Evolutionary conservation across 768 basidiomycete species (phyloP).

Genomic region (Mycena venus): DNA sequence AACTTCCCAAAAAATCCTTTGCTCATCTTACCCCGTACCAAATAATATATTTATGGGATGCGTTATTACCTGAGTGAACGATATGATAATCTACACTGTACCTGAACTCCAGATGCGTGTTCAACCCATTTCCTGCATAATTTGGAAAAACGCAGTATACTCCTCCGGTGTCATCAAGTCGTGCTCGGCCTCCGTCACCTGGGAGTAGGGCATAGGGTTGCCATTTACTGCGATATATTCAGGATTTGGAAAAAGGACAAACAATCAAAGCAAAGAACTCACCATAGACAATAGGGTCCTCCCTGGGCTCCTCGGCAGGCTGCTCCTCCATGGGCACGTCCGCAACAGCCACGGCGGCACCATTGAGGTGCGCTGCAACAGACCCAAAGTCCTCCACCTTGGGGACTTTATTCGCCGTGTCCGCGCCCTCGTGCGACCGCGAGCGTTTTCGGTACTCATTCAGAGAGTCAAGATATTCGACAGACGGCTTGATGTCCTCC

Average conservation of each 20-base stretch:
- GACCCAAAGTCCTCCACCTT: conserved; percentile 41
- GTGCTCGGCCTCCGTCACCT: conserved; percentile 93
- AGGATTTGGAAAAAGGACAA: not conserved
- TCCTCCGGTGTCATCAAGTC: conserved; percentile 95
- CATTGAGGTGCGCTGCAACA: conserved; percentile 42
- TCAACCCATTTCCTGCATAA: conserved; percentile 59
- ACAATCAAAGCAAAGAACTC: conserved; percentile 36
- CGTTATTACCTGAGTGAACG: conserved; percentile 7
- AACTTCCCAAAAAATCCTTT: too few species aligned
- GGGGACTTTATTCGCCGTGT: conserved; percentile 52
- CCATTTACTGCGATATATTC: conserved; percentile 73
- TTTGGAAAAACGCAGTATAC: conserved; percentile 85
- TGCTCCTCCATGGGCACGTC: conserved; percentile 41
- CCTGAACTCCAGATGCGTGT: not conserved
- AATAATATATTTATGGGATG: conserved; percentile 11
- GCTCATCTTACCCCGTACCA: too few species aligned
- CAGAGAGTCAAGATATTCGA: conserved; percentile 76
- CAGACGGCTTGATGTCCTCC: conserved; percentile 75
- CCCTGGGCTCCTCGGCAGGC: conserved; percentile 43
- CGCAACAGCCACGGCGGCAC: conserved; percentile 24
- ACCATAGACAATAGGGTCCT: conserved; percentile 82
- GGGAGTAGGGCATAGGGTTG: conserved; percentile 75
- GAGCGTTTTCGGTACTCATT: conserved; percentile 84
- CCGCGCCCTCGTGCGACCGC: conserved; percentile 68
- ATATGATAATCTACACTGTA: conserved; percentile 18